phyloP scores from a whole-genome alignment of 768 basidiomycete species.

The Astraeus odoratus region DNA sequence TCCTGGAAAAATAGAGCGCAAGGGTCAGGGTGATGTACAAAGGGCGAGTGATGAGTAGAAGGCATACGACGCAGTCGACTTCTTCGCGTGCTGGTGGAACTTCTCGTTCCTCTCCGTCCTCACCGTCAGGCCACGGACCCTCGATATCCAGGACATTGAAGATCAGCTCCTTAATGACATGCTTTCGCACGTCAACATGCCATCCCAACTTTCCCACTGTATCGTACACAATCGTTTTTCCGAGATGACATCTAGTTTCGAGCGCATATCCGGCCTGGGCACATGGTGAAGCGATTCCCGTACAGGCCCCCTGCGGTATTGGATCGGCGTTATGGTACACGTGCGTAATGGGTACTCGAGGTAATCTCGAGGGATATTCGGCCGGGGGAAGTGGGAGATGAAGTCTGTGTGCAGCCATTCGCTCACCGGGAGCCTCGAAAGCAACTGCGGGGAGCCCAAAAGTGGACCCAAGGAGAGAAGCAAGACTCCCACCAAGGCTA shows the following conservation, averaged over 20 bases:
- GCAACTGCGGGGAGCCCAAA: slow-evolving; percentile 61
- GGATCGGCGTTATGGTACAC: slow-evolving; percentile 70
- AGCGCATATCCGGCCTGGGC: slow-evolving; percentile 61
- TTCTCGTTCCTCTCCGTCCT: slow-evolving; percentile 34
- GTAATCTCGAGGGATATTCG: slow-evolving; percentile 3
- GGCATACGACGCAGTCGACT: slow-evolving; percentile 53
- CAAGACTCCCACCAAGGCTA: slow-evolving; percentile 58
- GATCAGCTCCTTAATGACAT: slow-evolving; percentile 50
- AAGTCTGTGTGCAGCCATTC: slow-evolving; percentile 51
- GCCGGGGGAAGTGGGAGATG: slow-evolving; percentile 51
- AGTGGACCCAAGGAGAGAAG: slow-evolving; percentile 55
- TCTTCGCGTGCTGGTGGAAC: slow-evolving; percentile 57
- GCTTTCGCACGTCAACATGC: slow-evolving; percentile 49
- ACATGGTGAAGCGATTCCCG: slow-evolving; percentile 44
- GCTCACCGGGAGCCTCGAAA: slow-evolving; percentile 61
- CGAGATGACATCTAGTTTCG: slow-evolving; percentile 57
- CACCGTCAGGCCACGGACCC: slow-evolving; percentile 31
- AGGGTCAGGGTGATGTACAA: neutral
- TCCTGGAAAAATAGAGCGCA: too few species aligned
- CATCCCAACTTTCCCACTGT: slow-evolving; percentile 58
- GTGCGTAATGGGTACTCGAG: slow-evolving; percentile 32
- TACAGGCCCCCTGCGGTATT: slow-evolving; percentile 55
- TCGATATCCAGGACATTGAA: slow-evolving; percentile 45
- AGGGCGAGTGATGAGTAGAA: neutral
- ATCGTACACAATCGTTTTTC: slow-evolving; percentile 59